These are phyloP conservation scores for Magnaporthiopsis rhizophila DNA, from an alignment of 2,329 filamentous ascomycete species.

Conservation along the genomic window DNA sequence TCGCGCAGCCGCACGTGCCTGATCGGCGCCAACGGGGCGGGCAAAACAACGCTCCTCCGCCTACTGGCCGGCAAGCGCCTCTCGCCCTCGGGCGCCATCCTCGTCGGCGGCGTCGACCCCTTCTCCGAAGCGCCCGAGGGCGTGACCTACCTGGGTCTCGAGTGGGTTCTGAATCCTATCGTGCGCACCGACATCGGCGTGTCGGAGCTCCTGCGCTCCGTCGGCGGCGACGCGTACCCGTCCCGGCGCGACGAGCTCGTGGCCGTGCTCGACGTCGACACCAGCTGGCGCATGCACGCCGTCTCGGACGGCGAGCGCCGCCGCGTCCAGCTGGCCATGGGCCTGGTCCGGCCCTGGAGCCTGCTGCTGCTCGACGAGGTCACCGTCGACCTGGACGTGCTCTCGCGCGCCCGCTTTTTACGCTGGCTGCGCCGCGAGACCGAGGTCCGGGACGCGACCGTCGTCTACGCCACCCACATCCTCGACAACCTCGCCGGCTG, in stretches of 20 bases:
- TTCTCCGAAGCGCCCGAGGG: conserved; percentile 87
- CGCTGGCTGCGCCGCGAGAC: conserved; percentile 83
- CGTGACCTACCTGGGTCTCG: conserved; percentile 92
- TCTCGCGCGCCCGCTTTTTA: conserved; percentile 78
- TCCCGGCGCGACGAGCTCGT: conserved; percentile 81
- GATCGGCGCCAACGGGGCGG: conserved; percentile 75
- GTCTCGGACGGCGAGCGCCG: conserved; percentile 89
- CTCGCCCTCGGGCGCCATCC: conserved; percentile 66
- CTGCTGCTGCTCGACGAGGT: conserved; percentile 92
- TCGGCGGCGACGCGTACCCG: conserved; percentile 79
- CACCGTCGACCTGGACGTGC: conserved; percentile 89
- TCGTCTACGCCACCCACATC: conserved; percentile 97
- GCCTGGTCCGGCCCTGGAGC: conserved; percentile 81
- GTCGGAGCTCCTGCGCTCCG: conserved; percentile 70
- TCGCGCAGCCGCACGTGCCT: conserved; percentile 79
- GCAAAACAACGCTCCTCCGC: conserved; percentile 52
- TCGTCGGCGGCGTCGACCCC: conserved; percentile 76
- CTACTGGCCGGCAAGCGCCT: conserved; percentile 93
- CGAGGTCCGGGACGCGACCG: conserved; percentile 70
- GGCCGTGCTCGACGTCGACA: conserved; percentile 82
- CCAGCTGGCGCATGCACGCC: conserved; percentile 89
- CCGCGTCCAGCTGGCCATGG: conserved; percentile 93
- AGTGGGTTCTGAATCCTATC: conserved; percentile 97
- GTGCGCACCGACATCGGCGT: conserved; percentile 94
- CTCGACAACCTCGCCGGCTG: conserved; percentile 89